These are phyloP conservation scores for Pulveroboletus sp. DNA, from an alignment of 768 basidiomycete species.

Conservation along the genomic window DNA sequence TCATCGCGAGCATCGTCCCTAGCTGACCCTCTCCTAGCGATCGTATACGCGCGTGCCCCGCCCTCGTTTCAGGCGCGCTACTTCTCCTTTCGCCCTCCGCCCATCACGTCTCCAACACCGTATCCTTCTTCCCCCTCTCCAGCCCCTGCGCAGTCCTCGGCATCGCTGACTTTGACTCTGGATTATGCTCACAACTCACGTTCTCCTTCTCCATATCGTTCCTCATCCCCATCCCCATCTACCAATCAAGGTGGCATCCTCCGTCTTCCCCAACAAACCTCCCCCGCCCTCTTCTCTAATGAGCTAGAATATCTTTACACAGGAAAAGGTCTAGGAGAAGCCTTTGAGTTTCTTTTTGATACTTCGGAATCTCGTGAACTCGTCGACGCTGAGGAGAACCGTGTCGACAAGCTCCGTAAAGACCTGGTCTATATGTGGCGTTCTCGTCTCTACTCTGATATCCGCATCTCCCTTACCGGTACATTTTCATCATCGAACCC, in stretches of 20 bases:
- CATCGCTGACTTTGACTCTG: constrained; percentile 50
- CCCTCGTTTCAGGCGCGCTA: constrained; percentile 88
- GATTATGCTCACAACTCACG: constrained; percentile 38
- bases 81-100: constrained; percentile 69
- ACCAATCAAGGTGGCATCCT: constrained; percentile 43
- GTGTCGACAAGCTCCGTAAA: constrained; percentile 83
- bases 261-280: constrained; percentile 62
- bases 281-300: constrained; percentile 78
- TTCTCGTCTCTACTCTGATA: constrained; percentile 88
- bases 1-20: neutral
- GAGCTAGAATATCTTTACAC: constrained; percentile 96
- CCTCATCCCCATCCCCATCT: constrained; percentile 44
- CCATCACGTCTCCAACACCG: constrained; percentile 46
- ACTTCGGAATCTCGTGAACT: constrained; percentile 38
- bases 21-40: constrained; percentile 45
- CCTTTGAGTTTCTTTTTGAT: constrained; percentile 85
- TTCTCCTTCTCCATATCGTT: constrained; percentile 44
- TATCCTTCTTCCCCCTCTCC: constrained; percentile 46
- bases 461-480: constrained; percentile 73
- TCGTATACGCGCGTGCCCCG: constrained; percentile 92
- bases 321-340: constrained; percentile 81
- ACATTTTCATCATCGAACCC: constrained; percentile 59
- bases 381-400: constrained; percentile 47
- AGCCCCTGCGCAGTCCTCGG: constrained; percentile 53
- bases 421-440: constrained; percentile 98